phyloP scores from a whole-genome alignment of 2,329 filamentous ascomycete species.

The Ceratocystis huliohia region DNA sequence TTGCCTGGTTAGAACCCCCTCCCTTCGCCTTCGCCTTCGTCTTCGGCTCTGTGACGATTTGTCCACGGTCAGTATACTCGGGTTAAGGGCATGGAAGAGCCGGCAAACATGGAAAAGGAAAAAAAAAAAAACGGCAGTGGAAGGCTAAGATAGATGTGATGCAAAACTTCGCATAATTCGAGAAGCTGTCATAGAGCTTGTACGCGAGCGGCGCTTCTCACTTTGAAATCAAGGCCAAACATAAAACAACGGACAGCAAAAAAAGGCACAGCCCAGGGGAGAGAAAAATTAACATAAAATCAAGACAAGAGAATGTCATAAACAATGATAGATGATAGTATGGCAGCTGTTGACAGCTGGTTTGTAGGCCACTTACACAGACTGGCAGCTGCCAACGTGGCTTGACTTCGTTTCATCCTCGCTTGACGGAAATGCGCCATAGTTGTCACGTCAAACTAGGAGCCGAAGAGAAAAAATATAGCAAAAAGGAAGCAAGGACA shows the following conservation, averaged over 20 bases:
- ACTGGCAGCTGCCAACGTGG: background rate
- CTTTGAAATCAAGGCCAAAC: background rate
- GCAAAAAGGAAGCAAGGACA: background rate
- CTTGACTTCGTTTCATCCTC: background rate
- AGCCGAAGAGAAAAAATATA: background rate
- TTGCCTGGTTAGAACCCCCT: background rate
- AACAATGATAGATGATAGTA: background rate
- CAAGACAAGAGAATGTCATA: background rate
- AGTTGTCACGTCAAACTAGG: conserved; percentile 1
- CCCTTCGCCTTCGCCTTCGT: too few relatives aligned
- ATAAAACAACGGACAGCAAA: background rate
- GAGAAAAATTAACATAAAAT: background rate
- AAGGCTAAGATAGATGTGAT: background rate
- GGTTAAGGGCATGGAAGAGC: background rate
- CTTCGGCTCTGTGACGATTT: too few relatives aligned
- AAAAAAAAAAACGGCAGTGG: background rate
- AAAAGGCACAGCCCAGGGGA: background rate
- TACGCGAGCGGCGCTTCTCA: background rate
- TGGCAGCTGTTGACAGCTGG: background rate
- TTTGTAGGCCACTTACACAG: background rate
- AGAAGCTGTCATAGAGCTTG: background rate
- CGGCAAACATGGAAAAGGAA: background rate
- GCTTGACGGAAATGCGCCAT: background rate
- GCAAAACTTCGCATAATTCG: background rate
- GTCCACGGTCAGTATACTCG: background rate